Base-by-base conservation (phyloP, 2,329 filamentous ascomycete genomes). In the Dothideomycetes sp. region DNA sequence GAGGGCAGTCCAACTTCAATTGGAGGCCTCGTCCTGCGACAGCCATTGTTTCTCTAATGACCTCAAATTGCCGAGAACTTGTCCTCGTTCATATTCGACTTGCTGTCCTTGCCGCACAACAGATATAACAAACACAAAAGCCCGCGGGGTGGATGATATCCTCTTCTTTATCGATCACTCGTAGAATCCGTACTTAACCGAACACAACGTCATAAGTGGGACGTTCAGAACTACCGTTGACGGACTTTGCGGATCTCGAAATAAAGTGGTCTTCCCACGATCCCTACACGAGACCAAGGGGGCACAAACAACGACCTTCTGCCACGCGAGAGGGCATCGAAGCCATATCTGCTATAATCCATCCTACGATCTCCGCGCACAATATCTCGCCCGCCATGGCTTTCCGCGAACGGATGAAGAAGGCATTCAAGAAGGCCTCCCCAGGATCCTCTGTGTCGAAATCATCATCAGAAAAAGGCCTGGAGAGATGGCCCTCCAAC, bases 341-440 rank as follows among this genome's bases (percentile, higher is more conserved):
- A 22, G 34, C 11, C 20, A 16, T 17, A 13, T 13, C 13, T 24
- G 12, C 9, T 4, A 5, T 19, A 5, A 22, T 13, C 5, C 10
- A 12, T 19, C 16, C 19, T 4, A n/a, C 35, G 5, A 38, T 31
- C 27, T 8, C 17, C 27, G 10, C 27, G 8, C 5, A 29, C 27
- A 34, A 22, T 11, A n/a, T 19, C 12, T 30, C 7, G 18, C 5
- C 31, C 46, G 57, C 50, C 47, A 69, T 70, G 67, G 57, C 63
- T 25, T 60, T 71, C 47, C 65, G 67, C 44, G 65, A 64, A 47
- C 62, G 62, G 51, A 56, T 69, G 45, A 65, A 63, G 50, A 59
- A 61, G 34, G 61, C 64, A 41, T 64, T 71, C 55, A 53, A 49
- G 24, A 51, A 52, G 48, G 53, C 49, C 6, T 47, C 48, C 22